phyloP scores from a whole-genome alignment of 495 filamentous ascomycete genomes.

The Daldinia concentrica region DNA sequence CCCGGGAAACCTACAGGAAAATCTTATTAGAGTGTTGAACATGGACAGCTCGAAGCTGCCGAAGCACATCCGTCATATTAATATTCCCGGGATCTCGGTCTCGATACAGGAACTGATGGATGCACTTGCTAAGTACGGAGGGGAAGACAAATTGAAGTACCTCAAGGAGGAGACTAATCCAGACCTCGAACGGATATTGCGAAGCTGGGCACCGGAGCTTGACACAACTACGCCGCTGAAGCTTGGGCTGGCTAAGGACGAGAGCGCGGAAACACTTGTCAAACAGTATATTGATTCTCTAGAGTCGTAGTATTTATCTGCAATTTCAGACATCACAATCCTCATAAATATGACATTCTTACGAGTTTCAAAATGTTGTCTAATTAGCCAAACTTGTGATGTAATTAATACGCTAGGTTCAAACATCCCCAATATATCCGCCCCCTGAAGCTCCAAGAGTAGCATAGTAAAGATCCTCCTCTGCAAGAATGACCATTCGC shows the following conservation, averaged over 20 bases:
- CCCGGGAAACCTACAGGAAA: constrained; percentile 73
- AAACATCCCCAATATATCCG: constrained; percentile 18
- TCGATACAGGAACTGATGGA: constrained; percentile 80
- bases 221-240: constrained; percentile 65
- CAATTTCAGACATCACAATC: background rate
- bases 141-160: constrained; percentile 69
- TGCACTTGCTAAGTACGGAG: constrained; percentile 73
- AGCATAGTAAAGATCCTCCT: constrained; percentile 61
- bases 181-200: constrained; percentile 73
- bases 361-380: background rate
- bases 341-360: background rate
- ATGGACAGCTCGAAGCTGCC: constrained; percentile 66
- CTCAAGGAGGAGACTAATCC: constrained; percentile 73
- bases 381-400: background rate
- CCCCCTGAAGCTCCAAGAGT: constrained; percentile 57
- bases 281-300: constrained; percentile 55
- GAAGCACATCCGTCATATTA: constrained; percentile 68
- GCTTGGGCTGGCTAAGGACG: constrained; percentile 70
- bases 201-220: constrained; percentile 76
- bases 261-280: constrained; percentile 65
- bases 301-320: constrained; percentile 32
- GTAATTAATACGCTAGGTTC: background rate
- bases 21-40: constrained; percentile 70
- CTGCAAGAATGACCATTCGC: constrained; percentile 59
- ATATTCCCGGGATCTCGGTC: constrained; percentile 77